Evolutionary conservation across 1,284 basidiomycete species (phyloP), one percentile per base, ranked within the genome.

Genomic region (Pyrrhoderma noxium): DNA sequence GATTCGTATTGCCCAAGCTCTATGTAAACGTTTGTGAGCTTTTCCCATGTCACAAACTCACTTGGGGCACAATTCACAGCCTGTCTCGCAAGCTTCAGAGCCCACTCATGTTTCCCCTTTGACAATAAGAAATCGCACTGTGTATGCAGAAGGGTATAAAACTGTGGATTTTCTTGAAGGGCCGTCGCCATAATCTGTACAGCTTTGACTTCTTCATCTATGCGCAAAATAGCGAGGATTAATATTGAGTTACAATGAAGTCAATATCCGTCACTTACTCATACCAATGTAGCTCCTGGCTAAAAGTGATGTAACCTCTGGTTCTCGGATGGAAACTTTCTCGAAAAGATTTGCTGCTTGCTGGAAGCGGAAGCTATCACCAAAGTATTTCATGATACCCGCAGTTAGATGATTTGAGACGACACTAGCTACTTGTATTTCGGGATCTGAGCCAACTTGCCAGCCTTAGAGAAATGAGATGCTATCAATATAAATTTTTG

Each of bases 1-100:
- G 85, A 84, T 62, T 96, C 90, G 66, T 80, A 98, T 64, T 93
- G 82, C 11, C 82, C 84, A 45, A 92, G 70, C 55, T 96, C 93
- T 49, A 97, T 94, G 65, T 95, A 96, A 55, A 94, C 74, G 59
- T 97, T 92, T 0, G 95, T 94, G 55, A 98, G 71, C 70, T 98
- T 99, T 60, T 97, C 93, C 95, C 95, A 99, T 0, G 94, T 98
- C 23, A 96, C 85, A 60, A 98, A 99, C 67, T 99, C 96, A 70
- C 89, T 93, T 3, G 95, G 95, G 0, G 95, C 94, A 59, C 93
- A 95, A 61, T 97, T 97, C 64, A 99, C 95, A 0, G 95, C 96
- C 66, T 97, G 88, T 57, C 83, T 80, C 0, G 95, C 95, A 23
- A 99, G 75, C 63, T 92, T 88, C 53, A 94, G 75, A 0, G 94